phyloP scores from a whole-genome alignment of 2,329 filamentous ascomycete species.

The Pestalotiopsis sp. region DNA sequence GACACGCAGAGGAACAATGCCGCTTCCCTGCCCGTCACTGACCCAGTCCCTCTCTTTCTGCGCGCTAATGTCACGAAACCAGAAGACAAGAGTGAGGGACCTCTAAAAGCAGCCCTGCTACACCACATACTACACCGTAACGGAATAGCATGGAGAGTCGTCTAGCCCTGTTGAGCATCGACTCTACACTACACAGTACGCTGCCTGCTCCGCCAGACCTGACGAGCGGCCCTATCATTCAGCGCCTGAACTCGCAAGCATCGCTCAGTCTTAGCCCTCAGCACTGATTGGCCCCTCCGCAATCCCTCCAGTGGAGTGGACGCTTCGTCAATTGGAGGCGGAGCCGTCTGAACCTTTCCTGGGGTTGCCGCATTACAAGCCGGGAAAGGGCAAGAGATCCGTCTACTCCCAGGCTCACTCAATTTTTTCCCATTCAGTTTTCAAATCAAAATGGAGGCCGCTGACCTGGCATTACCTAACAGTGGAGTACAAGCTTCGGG shows the following conservation, averaged over 20 bases:
- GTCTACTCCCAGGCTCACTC: neutral
- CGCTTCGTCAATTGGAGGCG: constrained; percentile 12
- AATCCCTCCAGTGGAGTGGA: constrained; percentile 15
- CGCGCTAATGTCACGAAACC: neutral
- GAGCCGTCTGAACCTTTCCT: constrained; percentile 9
- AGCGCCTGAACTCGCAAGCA: neutral
- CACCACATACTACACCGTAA: neutral
- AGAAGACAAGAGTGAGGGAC: neutral
- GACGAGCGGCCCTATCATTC: constrained; percentile 6
- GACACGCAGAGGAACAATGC: neutral
- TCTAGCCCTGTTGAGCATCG: constrained; percentile 5
- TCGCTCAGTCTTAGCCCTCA: constrained; percentile 3
- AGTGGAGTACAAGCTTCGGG: neutral
- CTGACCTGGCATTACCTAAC: constrained; percentile 1
- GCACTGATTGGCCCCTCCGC: constrained; percentile 19
- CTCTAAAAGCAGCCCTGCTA: neutral
- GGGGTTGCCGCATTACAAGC: constrained; percentile 7
- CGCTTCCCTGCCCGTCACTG: neutral
- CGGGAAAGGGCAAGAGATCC: constrained; percentile 4
- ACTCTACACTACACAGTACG: neutral
- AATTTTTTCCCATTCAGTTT: too few relatives aligned
- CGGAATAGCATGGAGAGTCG: neutral
- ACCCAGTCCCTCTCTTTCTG: neutral
- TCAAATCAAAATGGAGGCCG: neutral
- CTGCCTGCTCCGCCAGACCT: neutral